These are phyloP conservation scores for Aspergillus aculeatus DNA, from an alignment of 2,329 filamentous ascomycete genomes.

Conservation along the genomic window DNA sequence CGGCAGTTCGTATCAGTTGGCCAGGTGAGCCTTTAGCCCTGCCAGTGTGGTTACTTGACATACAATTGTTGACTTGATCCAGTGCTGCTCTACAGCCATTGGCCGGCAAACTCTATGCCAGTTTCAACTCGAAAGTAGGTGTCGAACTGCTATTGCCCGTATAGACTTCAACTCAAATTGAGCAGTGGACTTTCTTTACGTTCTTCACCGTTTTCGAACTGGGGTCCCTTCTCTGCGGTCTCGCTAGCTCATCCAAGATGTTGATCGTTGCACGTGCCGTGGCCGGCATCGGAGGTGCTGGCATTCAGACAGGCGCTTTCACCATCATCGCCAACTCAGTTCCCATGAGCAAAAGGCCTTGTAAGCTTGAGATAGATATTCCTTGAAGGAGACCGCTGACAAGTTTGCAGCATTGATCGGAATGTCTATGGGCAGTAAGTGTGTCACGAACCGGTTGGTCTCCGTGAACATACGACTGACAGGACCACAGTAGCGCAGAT, in stretches of 20 bases:
- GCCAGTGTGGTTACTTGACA: too few relatives aligned
- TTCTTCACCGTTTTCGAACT: slow-evolving; percentile 34
- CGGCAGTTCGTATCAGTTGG: slow-evolving; percentile 43
- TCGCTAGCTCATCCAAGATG: slow-evolving; percentile 10
- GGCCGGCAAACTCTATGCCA: slow-evolving; percentile 12
- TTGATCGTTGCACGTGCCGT: slow-evolving; percentile 12
- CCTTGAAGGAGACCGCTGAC: neutral
- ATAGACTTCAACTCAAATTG: neutral
- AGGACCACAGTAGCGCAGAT: slow-evolving; percentile 27
- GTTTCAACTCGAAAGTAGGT: slow-evolving; percentile 6
- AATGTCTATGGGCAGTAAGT: slow-evolving; percentile 17
- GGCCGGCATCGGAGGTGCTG: slow-evolving; percentile 10
- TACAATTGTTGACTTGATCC: neutral
- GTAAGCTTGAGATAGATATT: neutral
- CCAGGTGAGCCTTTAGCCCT: slow-evolving; percentile 21
- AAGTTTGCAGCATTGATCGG: neutral
- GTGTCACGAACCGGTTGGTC: neutral
- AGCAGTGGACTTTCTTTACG: slow-evolving; percentile 24
- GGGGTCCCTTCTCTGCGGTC: slow-evolving; percentile 19
- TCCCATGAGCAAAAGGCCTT: slow-evolving; percentile 9
- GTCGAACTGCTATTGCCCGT: neutral
- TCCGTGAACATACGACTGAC: neutral
- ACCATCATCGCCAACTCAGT: slow-evolving; percentile 10
- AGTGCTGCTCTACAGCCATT: slow-evolving; percentile 12
- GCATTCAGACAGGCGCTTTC: slow-evolving; percentile 11